phyloP scores from a whole-genome alignment of 1,284 basidiomycete species.

The Fistulina hepatica region DNA sequence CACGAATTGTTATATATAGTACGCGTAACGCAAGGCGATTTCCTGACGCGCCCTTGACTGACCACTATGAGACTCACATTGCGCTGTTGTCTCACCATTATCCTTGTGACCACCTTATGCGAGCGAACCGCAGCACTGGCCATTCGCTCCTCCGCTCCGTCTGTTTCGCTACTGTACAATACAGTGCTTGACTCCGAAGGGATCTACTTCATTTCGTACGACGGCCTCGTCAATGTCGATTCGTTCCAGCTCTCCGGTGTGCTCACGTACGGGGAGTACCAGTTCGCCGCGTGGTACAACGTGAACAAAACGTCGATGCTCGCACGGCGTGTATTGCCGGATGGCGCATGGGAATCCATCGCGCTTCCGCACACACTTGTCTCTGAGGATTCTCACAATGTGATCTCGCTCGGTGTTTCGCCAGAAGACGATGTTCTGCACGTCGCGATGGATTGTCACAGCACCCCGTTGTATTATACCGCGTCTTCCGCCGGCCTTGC shows the following conservation, averaged over 20 bases:
- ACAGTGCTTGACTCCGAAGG: conserved; percentile 28
- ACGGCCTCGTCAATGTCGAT: conserved; percentile 34
- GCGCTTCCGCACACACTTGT: conserved; percentile 29
- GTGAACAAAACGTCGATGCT: conserved; percentile 26
- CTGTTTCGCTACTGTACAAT: conserved; percentile 27
- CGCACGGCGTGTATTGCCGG: conserved; percentile 28
- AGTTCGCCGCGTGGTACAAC: conserved; percentile 34
- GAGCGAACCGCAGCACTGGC: too few species aligned
- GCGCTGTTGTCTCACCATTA: too few species aligned
- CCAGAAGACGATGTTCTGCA: conserved; percentile 33
- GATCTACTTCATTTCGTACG: conserved; percentile 32
- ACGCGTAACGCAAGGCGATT: too few species aligned
- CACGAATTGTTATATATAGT: too few species aligned
- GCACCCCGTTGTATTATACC: conserved; percentile 30
- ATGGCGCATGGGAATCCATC: conserved; percentile 29
- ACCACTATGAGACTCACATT: too few species aligned
- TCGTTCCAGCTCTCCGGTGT: conserved; percentile 32
- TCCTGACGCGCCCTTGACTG: too few species aligned
- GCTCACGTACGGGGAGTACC: conserved; percentile 26
- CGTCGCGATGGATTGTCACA: conserved; percentile 34
- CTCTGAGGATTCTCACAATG: conserved; percentile 31
- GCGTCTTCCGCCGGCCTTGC: conserved; percentile 28
- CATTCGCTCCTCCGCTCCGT: conserved; percentile 28
- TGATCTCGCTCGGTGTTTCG: conserved; percentile 30
- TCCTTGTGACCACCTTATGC: too few species aligned